These are phyloP conservation scores for Pachysolen tannophilus DNA, from an alignment of 805 yeast species.

Conservation along the genomic window DNA sequence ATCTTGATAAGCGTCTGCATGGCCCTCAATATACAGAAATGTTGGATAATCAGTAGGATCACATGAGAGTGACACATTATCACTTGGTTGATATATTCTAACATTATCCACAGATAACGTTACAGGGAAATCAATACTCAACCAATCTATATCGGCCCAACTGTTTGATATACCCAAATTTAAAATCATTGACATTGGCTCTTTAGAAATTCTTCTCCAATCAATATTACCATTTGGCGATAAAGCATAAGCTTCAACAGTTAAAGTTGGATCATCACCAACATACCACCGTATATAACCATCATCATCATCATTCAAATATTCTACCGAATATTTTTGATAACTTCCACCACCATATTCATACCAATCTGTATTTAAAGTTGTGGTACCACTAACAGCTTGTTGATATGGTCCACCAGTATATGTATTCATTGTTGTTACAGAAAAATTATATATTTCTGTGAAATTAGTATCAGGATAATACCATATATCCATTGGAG, in stretches of 20 bases:
- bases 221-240: slow-evolving; percentile 89
- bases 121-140: slow-evolving; percentile 67
- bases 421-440: slow-evolving; percentile 79
- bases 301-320: slow-evolving; percentile 53
- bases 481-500: slow-evolving; percentile 94
- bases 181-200: slow-evolving; percentile 86
- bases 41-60: slow-evolving; percentile 88
- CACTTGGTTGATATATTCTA: slow-evolving; percentile 82
- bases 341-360: slow-evolving; percentile 51
- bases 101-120: slow-evolving; percentile 76
- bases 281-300: slow-evolving; percentile 87
- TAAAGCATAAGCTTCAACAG: slow-evolving; percentile 64
- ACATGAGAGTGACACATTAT: slow-evolving; percentile 57
- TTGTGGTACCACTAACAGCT: slow-evolving; percentile 79
- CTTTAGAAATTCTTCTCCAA: slow-evolving; percentile 75
- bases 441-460: slow-evolving; percentile 58
- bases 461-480: slow-evolving; percentile 79
- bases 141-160: slow-evolving; percentile 96
- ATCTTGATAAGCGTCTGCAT: slow-evolving; percentile 60
- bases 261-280: slow-evolving; percentile 71
- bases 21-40: slow-evolving; percentile 67
- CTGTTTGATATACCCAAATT: slow-evolving; percentile 86
- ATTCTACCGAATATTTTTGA: slow-evolving; percentile 77
- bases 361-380: slow-evolving; percentile 79
- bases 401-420: slow-evolving; percentile 93